Evolutionary conservation across 345 rosid species (phyloP), one percentile per base, ranked within the genome.

Genomic region (Schrenkiella parvula): DNA sequence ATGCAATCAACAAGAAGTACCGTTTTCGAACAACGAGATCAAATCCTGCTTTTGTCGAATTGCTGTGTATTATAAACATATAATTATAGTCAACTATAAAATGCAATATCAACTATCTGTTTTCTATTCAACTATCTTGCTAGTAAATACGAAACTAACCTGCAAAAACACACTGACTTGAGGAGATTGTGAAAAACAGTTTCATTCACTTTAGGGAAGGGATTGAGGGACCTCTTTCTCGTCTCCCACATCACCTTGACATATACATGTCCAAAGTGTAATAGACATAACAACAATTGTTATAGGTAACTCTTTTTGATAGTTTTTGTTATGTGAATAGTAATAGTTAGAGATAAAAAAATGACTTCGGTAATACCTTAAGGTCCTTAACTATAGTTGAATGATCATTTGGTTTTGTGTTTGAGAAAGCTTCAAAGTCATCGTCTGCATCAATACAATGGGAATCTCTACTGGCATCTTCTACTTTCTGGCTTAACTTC

Each of bases 351-450:
- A 51, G 18, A 51, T 13, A 23, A 12, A 23, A 2, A 2, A 25
- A 25, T 2, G 0, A 25, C 23, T 15, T 12, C 2, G 4, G 32
- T 25, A 11, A 50, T 25, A 52, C 14, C 14, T 52, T 52, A 12
- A 15, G 8, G 41, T 31, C 61, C 41, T 55, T 55, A 1, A 55
- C 41, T 31, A 55, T 31, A 17, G 61, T 55, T 55, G 61, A 55
- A 55, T 55, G 61, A 10, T 55, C 41, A 18, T 1, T 32, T 31
- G 61, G 61, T 55, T 55, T 31, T 55, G 61, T 55, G 41, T 55
- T 55, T 31, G 41, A 31, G 41, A 55, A 55, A 31, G n/a, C 61
- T 55, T 55, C 61, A 32, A 55, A 55, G 17, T 55, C 61, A 55
- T 17, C 15, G 23, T 10, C 61, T 17, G 61, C 6, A 55, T 55